phyloP scores from a whole-genome alignment of 1,284 basidiomycete genomes.

The Puccinia polysora region DNA sequence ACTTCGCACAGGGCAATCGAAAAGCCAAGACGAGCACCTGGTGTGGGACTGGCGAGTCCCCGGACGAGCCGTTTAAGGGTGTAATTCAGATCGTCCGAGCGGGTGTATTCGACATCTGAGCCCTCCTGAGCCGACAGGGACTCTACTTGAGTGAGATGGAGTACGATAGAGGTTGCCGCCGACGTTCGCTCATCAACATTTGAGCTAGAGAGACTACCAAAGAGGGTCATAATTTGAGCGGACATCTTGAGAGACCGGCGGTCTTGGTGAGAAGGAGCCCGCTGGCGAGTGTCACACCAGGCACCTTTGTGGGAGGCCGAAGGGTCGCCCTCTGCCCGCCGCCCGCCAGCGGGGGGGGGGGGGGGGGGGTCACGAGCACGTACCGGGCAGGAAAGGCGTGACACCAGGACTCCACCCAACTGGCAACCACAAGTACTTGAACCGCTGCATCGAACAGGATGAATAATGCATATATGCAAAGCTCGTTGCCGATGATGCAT shows the following conservation, averaged over 20 bases:
- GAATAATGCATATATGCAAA: too few relatives aligned
- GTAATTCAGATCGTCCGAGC: conserved; percentile 49
- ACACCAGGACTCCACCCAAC: too few relatives aligned
- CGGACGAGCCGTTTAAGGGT: conserved; percentile 52
- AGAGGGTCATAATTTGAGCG: conserved; percentile 29
- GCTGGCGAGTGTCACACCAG: too few relatives aligned
- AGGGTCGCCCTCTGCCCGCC: too few relatives aligned
- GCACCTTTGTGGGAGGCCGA: too few relatives aligned
- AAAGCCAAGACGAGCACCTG: conserved; percentile 52
- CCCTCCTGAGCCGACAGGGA: neutral
- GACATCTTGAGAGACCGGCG: conserved; percentile 25
- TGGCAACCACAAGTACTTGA: too few relatives aligned
- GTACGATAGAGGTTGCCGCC: conserved; percentile 37
- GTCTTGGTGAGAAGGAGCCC: too few relatives aligned
- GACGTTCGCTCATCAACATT: conserved; percentile 22
- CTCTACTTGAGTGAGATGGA: conserved; percentile 17
- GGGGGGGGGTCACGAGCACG: too few relatives aligned
- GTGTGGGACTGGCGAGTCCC: conserved; percentile 52
- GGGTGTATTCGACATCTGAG: neutral
- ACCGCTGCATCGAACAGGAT: too few relatives aligned
- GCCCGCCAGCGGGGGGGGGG: too few relatives aligned
- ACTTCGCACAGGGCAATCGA: conserved; percentile 52
- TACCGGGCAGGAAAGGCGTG: too few relatives aligned
- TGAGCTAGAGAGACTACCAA: conserved; percentile 24
- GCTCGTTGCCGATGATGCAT: too few relatives aligned